These are phyloP conservation scores for Bidens hawaiensis DNA, from an alignment of 140 eudicot genomes.

Conservation along the genomic window DNA sequence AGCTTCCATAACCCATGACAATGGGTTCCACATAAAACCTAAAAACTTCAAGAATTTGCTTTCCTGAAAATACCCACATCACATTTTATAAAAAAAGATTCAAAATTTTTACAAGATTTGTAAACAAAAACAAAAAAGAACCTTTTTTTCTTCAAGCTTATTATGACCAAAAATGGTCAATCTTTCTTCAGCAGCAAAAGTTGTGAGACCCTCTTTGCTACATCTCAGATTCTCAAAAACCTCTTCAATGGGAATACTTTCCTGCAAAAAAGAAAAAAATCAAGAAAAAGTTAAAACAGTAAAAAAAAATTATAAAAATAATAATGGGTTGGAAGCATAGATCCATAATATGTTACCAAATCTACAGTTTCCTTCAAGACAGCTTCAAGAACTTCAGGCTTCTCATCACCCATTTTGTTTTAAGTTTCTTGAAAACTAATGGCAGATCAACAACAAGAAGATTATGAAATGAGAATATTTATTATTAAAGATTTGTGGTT, in stretches of 20 bases:
- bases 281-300: not conserved
- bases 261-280: conserved; percentile 49
- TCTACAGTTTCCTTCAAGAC: conserved; percentile 95
- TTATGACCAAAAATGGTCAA: conserved; percentile 74
- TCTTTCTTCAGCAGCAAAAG: conserved; percentile 77
- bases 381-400: conserved; percentile 95
- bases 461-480: conserved; percentile 13
- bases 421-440: conserved; percentile 14
- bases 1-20: conserved; percentile 99
- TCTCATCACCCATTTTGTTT: conserved; percentile 71
- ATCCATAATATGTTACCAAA: conserved; percentile 81
- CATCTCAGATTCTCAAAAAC: conserved; percentile 95
- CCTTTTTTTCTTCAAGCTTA: conserved; percentile 98
- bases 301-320: conserved; percentile 10
- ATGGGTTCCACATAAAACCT: conserved; percentile 99
- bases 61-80: conserved; percentile 55
- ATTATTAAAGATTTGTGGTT: conserved; percentile 23
- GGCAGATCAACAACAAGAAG: conserved; percentile 19
- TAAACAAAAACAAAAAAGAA: not conserved
- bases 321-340: conserved; percentile 21
- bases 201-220: conserved; percentile 74
- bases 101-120: not conserved
- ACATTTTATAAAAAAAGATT: not conserved
- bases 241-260: conserved; percentile 89
- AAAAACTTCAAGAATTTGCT: conserved; percentile 93